A percentile compares a stretch with the other conserved stretches of the same genome.
These are phyloP conservation scores for Oenanthe sinensis DNA, from an alignment of 129 eudicot genomes.

Conservation along the genomic window DNA sequence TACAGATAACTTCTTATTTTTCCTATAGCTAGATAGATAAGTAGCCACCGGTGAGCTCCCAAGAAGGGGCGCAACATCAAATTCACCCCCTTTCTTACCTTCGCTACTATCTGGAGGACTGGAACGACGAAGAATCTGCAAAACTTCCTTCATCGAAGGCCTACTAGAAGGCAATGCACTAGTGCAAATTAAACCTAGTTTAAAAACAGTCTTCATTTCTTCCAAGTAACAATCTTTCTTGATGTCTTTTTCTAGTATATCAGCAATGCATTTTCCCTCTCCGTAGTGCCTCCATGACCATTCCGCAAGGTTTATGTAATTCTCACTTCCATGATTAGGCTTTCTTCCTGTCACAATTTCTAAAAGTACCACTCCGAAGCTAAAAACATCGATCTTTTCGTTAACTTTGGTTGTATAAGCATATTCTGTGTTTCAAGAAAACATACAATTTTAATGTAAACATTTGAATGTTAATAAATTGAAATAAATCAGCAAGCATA, in stretches of 20 bases:
- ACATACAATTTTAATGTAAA: not conserved
- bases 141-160: conserved; percentile 31
- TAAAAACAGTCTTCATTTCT: conserved; percentile 21
- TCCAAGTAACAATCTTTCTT: conserved; percentile 15
- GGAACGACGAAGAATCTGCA: conserved; percentile 14
- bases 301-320: conserved; percentile 59
- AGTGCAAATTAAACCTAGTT: conserved; percentile 27
- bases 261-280: conserved; percentile 9
- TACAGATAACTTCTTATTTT: conserved; percentile 30
- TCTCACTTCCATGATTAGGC: conserved; percentile 48
- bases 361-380: conserved; percentile 81
- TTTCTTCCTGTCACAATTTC: conserved; percentile 79
- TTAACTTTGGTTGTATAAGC: conserved; percentile 54
- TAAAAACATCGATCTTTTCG: conserved; percentile 63
- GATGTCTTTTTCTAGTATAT: conserved; percentile 15
- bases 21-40: conserved; percentile 49
- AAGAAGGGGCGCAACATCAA: conserved; percentile 54
- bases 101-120: conserved; percentile 13
- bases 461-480: not conserved
- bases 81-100: conserved; percentile 37
- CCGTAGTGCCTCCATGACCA: conserved; percentile 78
- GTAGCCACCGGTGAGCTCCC: conserved; percentile 24
- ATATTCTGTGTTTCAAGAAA: conserved; percentile 44
- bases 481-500: not conserved
- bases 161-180: conserved; percentile 16